Conservation (phyloP, 352 stramenopile genomes). For the Phytopythium montanum region DNA sequence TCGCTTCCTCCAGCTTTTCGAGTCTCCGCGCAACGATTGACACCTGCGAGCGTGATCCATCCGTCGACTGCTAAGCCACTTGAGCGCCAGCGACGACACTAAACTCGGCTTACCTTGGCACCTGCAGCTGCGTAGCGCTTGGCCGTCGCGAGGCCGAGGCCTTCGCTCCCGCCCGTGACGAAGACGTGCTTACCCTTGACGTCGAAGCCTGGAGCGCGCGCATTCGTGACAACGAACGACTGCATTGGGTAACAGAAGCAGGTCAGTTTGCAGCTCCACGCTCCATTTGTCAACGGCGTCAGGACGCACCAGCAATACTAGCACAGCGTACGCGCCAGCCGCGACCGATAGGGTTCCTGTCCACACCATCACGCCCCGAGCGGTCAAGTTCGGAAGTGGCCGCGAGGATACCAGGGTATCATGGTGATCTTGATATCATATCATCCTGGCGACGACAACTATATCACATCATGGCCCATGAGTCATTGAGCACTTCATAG, state of each 20-base stretch:
- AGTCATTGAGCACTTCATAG: too few species aligned
- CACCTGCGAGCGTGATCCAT: conserved; percentile 6
- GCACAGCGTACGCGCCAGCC: neutral
- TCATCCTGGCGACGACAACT: too few species aligned
- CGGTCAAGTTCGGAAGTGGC: too few species aligned
- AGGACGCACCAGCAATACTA: neutral
- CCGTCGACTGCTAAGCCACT: neutral
- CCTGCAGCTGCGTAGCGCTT: conserved; percentile 39
- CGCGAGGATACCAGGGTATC: too few species aligned
- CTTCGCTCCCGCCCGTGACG: conserved; percentile 39
- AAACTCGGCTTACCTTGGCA: conserved; percentile 18
- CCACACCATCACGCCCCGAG: too few species aligned
- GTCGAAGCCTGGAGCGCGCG: conserved; percentile 21
- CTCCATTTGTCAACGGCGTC: too few species aligned
- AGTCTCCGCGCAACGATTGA: conserved; percentile 36
- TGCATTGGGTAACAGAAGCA: too few species aligned
- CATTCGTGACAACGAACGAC: neutral
- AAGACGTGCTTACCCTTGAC: conserved; percentile 38
- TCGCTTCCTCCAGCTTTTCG: conserved; percentile 28
- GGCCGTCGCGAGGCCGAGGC: conserved; percentile 37
- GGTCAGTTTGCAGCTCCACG: too few species aligned
- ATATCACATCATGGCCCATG: too few species aligned
- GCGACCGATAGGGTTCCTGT: too few species aligned
- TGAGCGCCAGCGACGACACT: too few species aligned
- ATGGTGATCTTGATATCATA: too few species aligned